Evolutionary conservation across 306 rosid species (phyloP).

Genomic region (Biancaea sappan): DNA sequence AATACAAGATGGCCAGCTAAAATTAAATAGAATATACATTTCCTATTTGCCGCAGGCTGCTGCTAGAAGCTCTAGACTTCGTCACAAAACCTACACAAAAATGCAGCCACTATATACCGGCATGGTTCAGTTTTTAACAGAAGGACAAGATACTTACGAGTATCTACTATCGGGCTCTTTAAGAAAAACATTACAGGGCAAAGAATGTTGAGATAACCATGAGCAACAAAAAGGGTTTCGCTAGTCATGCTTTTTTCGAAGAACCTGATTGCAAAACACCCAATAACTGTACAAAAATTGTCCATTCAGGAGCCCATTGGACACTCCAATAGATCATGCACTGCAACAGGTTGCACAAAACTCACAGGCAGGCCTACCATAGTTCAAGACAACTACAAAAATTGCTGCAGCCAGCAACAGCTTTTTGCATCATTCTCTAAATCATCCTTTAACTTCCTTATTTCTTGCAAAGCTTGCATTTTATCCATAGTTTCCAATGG

Average conservation of each 20-base stretch:
- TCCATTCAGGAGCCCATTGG: background rate
- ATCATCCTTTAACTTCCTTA: slow-evolving; percentile 61
- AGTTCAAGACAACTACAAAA: slow-evolving; percentile 46
- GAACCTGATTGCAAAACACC: background rate
- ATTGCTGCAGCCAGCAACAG: slow-evolving; percentile 75
- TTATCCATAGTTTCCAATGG: slow-evolving; percentile 80
- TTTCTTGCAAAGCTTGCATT: slow-evolving; percentile 60
- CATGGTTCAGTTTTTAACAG: slow-evolving; percentile 17
- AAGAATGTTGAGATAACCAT: no score
- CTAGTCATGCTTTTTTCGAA: background rate
- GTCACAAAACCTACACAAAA: slow-evolving; percentile 1
- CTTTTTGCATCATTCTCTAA: slow-evolving; percentile 75
- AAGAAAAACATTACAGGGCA: no score
- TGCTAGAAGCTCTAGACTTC: slow-evolving; percentile 1
- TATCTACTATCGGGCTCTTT: background rate
- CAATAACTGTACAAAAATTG: background rate
- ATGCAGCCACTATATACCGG: slow-evolving; percentile 9
- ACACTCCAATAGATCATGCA: slow-evolving; percentile 33
- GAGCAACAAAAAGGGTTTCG: no score
- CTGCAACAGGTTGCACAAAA: slow-evolving; percentile 39
- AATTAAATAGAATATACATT: slow-evolving; percentile 34
- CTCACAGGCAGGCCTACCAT: slow-evolving; percentile 18
- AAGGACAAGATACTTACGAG: background rate
- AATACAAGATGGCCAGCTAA: no score
- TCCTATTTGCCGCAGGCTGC: slow-evolving; percentile 15